phyloP scores from a whole-genome alignment of 2,329 filamentous ascomycete genomes.

The Pseudocercospora pini-densiflorae region DNA sequence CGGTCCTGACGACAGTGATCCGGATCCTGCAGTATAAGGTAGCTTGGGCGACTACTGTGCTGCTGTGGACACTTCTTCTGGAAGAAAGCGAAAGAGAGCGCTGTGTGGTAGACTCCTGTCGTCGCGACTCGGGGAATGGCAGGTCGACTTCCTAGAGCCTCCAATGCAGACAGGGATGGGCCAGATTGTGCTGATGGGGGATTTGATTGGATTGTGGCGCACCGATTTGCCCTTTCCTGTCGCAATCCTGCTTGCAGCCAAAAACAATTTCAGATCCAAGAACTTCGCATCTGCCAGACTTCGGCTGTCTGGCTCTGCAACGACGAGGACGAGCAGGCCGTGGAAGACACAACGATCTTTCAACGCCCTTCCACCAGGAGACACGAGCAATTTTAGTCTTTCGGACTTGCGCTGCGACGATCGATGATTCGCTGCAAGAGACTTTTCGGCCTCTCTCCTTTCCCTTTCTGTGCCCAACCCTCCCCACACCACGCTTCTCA shows the following conservation, averaged over 20 bases:
- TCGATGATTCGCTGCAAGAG: not conserved
- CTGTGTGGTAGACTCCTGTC: not conserved
- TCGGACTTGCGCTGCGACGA: not conserved
- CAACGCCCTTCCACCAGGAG: not conserved
- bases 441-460: not conserved
- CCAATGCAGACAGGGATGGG: not conserved
- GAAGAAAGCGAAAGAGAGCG: not conserved
- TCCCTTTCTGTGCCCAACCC: not conserved
- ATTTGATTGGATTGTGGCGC: slow-evolving; percentile 1
- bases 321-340: not conserved
- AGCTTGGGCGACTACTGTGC: not conserved
- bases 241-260: not conserved
- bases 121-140: not conserved
- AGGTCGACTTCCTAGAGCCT: not conserved
- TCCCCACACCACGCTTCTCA: not conserved
- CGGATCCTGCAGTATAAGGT: not conserved
- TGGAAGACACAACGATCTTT: not conserved
- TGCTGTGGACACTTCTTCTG: not conserved
- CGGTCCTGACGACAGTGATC: not conserved
- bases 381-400: not conserved
- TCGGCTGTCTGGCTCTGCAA: not conserved
- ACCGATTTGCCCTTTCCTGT: not conserved
- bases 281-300: too few relatives aligned
- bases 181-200: not conserved
- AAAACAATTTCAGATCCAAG: not conserved